Percentiles rank a stretch among this genome's conserved stretches.
Evolutionary conservation across 2,329 filamentous ascomycete genomes (phyloP).

Genomic region (Apiospora sp.): DNA sequence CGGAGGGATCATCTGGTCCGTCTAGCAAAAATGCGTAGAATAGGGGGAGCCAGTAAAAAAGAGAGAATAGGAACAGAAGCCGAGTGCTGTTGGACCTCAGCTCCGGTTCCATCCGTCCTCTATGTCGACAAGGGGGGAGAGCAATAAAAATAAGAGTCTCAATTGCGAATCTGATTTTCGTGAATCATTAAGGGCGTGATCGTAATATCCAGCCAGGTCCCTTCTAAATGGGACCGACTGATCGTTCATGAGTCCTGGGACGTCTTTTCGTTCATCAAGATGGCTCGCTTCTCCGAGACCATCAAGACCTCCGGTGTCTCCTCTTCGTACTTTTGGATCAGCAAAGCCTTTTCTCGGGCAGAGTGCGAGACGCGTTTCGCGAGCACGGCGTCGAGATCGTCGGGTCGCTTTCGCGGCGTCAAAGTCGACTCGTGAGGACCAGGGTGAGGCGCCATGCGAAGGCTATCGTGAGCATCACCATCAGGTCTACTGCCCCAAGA

Average conservation of each 20-base stretch:
- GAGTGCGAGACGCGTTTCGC: conserved; percentile 4
- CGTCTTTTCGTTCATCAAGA: conserved; percentile 19
- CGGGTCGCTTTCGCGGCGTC: conserved; percentile 20
- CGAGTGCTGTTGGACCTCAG: conserved; percentile 19
- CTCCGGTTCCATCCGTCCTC: conserved; percentile 1
- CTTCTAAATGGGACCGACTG: not conserved
- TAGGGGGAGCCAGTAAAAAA: not conserved
- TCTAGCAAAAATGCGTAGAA: not conserved
- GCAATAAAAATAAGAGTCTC: conserved; percentile 8
- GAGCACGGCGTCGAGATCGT: conserved; percentile 13
- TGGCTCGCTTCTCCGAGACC: not conserved
- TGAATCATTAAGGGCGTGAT: conserved; percentile 17
- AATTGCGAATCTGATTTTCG: conserved; percentile 18
- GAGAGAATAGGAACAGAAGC: not conserved
- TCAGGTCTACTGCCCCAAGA: conserved; percentile 95
- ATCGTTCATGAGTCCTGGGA: conserved; percentile 19
- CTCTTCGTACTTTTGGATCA: conserved; percentile 18
- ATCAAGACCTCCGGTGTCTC: conserved; percentile 11
- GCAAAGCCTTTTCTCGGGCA: conserved; percentile 7
- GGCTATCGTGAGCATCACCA: conserved; percentile 82
- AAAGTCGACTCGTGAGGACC: conserved; percentile 43
- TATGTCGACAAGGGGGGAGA: not conserved
- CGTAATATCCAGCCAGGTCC: conserved; percentile 2
- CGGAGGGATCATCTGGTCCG: conserved; percentile 18
- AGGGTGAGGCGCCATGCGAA: conserved; percentile 66